Conservation (phyloP, 2,329 filamentous ascomycete species). For the Microascus cirrosus region DNA sequence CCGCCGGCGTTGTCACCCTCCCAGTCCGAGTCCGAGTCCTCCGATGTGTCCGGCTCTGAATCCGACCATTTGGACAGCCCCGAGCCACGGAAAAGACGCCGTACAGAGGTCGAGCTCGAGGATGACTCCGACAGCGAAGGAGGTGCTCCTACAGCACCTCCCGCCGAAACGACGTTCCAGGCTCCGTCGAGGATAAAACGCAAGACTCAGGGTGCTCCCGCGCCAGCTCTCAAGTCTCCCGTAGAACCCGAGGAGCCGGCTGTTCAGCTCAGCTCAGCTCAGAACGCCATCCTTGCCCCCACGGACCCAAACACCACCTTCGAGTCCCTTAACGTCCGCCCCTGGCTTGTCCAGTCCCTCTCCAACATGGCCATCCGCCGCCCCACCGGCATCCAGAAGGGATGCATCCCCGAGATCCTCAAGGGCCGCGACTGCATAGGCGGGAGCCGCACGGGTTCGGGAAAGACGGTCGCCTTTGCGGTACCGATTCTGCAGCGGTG, state of each 20-base stretch:
- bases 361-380: constrained; percentile 67
- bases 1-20: neutral
- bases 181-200: constrained; percentile 43
- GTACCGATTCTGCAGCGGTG: constrained; percentile 90
- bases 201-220: constrained; percentile 14
- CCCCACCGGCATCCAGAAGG: constrained; percentile 86
- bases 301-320: constrained; percentile 54
- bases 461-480: constrained; percentile 94
- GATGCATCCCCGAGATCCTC: constrained; percentile 85
- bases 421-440: constrained; percentile 91
- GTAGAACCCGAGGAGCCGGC: constrained; percentile 7
- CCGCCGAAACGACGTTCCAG: constrained; percentile 24
- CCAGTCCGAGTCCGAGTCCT: neutral
- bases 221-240: constrained; percentile 8
- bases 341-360: constrained; percentile 82
- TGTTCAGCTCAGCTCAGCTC: constrained; percentile 5
- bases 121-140: constrained; percentile 15
- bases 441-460: constrained; percentile 86
- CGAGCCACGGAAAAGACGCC: constrained; percentile 33
- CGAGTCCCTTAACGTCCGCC: constrained; percentile 58
- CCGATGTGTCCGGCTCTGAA: constrained; percentile 17
- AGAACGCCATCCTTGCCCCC: constrained; percentile 33
- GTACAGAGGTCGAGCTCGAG: constrained; percentile 18
- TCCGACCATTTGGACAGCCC: constrained; percentile 38
- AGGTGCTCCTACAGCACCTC: constrained; percentile 2